phyloP scores from a whole-genome alignment of 176 grass and related monocot species.

The Musa beccarii region DNA sequence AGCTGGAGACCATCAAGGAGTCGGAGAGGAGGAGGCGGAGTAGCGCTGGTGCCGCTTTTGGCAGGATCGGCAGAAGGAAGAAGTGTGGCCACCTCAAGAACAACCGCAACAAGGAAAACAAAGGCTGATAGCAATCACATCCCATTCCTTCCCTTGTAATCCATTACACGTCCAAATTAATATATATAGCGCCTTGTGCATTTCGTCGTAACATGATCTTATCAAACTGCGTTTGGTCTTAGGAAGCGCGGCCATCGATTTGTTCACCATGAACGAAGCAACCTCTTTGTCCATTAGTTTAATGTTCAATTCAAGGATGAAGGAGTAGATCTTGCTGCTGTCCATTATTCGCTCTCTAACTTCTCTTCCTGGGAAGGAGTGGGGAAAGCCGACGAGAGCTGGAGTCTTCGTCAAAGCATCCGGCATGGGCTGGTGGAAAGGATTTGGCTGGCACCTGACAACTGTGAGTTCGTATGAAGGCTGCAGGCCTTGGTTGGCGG shows the following conservation, averaged over 20 bases:
- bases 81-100: background rate
- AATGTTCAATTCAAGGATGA: too few species aligned
- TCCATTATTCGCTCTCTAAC: too few species aligned
- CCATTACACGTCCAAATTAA: background rate
- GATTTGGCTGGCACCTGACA: background rate
- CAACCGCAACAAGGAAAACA: background rate
- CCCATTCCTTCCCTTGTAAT: background rate
- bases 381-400: too few species aligned
- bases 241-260: too few species aligned
- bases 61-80: slow-evolving; percentile 1
- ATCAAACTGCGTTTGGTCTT: background rate
- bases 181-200: background rate
- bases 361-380: too few species aligned
- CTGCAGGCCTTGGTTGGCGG: background rate
- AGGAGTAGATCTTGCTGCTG: too few species aligned
- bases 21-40: background rate
- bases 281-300: too few species aligned
- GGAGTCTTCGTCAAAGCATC: too few species aligned
- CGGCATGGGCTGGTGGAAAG: too few species aligned
- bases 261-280: too few species aligned
- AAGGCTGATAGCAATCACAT: background rate
- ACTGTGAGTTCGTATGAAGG: background rate
- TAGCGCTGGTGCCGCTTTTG: background rate
- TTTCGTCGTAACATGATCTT: background rate
- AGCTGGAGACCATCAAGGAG: slow-evolving; percentile 23